A percentile compares a stretch with the other conserved stretches of the same genome.
These are phyloP conservation scores for Tirmania nivea DNA, from an alignment of 495 filamentous ascomycete species.

Conservation along the genomic window DNA sequence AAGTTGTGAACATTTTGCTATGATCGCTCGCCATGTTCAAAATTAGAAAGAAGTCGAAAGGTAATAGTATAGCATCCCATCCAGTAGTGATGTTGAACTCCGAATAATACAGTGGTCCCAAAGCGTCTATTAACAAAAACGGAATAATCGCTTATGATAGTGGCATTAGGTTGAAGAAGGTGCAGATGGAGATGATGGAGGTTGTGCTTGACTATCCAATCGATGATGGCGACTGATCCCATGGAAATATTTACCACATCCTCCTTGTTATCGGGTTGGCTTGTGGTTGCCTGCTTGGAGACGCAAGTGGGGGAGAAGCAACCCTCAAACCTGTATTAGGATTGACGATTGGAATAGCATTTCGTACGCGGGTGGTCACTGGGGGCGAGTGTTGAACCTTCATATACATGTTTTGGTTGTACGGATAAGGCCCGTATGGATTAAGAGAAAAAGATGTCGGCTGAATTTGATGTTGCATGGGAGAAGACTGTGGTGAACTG, in stretches of 20 bases:
- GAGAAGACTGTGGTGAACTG: conserved; percentile 82
- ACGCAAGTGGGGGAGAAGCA: conserved; percentile 55
- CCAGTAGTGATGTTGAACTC: neutral
- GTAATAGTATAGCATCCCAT: neutral
- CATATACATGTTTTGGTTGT: conserved; percentile 13
- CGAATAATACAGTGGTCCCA: neutral
- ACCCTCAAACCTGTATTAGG: conserved; percentile 72
- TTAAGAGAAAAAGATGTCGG: conserved; percentile 25
- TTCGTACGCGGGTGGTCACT: conserved; percentile 58
- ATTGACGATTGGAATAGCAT: conserved; percentile 97
- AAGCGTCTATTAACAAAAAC: neutral
- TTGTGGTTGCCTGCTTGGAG: conserved; percentile 13
- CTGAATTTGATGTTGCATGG: conserved; percentile 56
- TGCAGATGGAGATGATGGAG: neutral
- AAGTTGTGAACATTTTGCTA: neutral
- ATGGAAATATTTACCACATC: conserved; percentile 11
- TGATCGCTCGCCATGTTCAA: neutral
- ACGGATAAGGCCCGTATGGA: conserved; percentile 15
- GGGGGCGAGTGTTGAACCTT: neutral
- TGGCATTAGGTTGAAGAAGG: neutral
- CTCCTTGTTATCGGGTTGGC: conserved; percentile 5
- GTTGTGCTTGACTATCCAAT: neutral
- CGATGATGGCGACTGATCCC: neutral
- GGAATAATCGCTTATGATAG: neutral
- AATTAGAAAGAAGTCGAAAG: neutral